Conservation (phyloP, 805 yeast genomes). For the Cyberlindnera maritima region DNA sequence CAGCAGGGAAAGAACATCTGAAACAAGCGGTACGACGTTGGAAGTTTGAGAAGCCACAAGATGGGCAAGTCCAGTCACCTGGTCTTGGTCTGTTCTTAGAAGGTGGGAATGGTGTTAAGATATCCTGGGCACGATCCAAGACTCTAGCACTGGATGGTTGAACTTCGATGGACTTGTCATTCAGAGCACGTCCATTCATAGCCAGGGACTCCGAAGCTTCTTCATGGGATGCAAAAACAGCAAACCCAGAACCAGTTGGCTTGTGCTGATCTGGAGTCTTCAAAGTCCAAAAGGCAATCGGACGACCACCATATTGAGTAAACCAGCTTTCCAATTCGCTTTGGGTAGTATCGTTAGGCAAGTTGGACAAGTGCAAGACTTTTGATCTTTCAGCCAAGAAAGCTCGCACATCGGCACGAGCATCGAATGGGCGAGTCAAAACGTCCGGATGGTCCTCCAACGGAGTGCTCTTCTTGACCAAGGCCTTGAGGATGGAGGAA, state of each 20-base stretch:
- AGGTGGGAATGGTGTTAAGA: slow-evolving; percentile 81
- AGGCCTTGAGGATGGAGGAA: slow-evolving; percentile 42
- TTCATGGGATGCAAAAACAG: slow-evolving; percentile 78
- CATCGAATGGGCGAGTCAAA: slow-evolving; percentile 72
- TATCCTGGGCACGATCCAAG: slow-evolving; percentile 77
- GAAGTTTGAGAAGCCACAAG: slow-evolving; percentile 92
- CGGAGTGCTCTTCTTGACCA: slow-evolving; percentile 47
- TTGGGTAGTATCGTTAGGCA: slow-evolving; percentile 86
- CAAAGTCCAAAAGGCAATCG: slow-evolving; percentile 86
- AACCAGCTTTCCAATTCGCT: slow-evolving; percentile 90
- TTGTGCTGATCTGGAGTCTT: slow-evolving; percentile 56
- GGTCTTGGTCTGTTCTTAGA: slow-evolving; percentile 89
- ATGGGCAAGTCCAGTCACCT: slow-evolving; percentile 98
- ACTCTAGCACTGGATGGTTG: slow-evolving; percentile 82
- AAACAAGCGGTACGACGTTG: slow-evolving; percentile 93
- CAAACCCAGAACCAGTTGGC: slow-evolving; percentile 71
- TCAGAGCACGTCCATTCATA: slow-evolving; percentile 74
- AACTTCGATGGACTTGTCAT: slow-evolving; percentile 76
- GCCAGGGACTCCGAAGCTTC: slow-evolving; percentile 78
- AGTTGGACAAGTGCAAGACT: slow-evolving; percentile 74
- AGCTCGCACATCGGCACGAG: slow-evolving; percentile 64
- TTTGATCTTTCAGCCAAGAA: slow-evolving; percentile 72
- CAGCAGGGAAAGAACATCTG: slow-evolving; percentile 85
- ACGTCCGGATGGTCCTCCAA: slow-evolving; percentile 50
- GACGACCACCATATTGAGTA: slow-evolving; percentile 80